A percentile compares a stretch with the other conserved stretches of the same genome.
These are phyloP conservation scores for Petunia axillaris DNA, from an alignment of 257 asterid species.

Conservation along the genomic window DNA sequence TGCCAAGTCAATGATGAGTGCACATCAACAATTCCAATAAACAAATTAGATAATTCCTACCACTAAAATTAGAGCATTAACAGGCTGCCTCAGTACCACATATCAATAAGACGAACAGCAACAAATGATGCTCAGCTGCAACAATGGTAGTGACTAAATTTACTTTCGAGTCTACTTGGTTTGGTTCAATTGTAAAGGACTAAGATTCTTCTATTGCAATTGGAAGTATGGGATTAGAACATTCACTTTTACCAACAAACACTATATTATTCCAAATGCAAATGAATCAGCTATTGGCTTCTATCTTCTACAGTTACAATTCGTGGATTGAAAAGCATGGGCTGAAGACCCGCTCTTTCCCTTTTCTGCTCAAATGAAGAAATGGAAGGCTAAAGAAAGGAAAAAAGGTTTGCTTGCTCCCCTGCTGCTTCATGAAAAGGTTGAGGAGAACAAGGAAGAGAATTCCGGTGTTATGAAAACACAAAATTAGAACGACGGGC, in stretches of 20 bases:
- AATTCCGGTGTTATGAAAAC: neutral
- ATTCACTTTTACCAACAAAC: slow-evolving; percentile 1
- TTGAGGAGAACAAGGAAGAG: neutral
- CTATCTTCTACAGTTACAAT: neutral
- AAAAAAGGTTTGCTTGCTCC: neutral
- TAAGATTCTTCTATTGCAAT: neutral
- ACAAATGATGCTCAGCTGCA: neutral
- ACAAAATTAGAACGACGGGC: neutral
- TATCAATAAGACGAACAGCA: neutral
- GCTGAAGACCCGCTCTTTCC: neutral
- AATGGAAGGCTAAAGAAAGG: neutral
- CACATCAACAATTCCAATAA: neutral
- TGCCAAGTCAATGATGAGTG: neutral
- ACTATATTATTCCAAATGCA: neutral
- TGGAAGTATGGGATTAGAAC: neutral
- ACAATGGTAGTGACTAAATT: neutral
- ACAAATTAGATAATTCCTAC: neutral
- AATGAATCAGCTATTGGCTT: neutral
- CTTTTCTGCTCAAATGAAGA: neutral
- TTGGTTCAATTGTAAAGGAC: neutral
- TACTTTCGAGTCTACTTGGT: neutral
- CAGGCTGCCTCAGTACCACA: slow-evolving; percentile 15
- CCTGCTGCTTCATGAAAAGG: neutral
- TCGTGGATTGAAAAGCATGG: neutral
- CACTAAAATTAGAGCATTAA: neutral